Evolutionary conservation across 768 basidiomycete genomes (phyloP).

Genomic region (Leucocoprinus leucothites): DNA sequence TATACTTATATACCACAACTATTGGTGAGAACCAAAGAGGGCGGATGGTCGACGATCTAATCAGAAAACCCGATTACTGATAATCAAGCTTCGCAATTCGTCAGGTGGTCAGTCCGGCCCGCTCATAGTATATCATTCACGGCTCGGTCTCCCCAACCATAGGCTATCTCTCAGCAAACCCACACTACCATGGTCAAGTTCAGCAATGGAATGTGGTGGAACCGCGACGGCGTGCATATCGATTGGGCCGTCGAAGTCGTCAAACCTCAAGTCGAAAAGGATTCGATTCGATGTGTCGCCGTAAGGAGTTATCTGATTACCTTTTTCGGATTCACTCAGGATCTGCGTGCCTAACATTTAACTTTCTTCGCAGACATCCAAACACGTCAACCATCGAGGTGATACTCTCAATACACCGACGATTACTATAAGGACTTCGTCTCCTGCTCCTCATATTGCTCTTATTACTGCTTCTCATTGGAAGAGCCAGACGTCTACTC

Average conservation of each 20-base stretch:
- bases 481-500: constrained; percentile 19
- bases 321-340: background rate
- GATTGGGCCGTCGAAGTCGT: constrained; percentile 30
- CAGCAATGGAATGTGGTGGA: constrained; percentile 30
- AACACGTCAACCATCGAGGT: constrained; percentile 28
- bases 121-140: background rate
- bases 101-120: background rate
- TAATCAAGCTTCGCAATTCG: background rate
- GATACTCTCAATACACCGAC: constrained; percentile 31
- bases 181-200: constrained; percentile 26
- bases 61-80: too few relatives aligned
- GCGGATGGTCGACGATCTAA: too few relatives aligned
- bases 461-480: constrained; percentile 32
- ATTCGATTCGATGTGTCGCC: constrained; percentile 25
- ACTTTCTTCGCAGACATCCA: constrained; percentile 19
- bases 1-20: too few relatives aligned
- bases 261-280: constrained; percentile 19
- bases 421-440: constrained; percentile 30
- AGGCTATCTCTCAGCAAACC: too few relatives aligned
- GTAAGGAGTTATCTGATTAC: constrained; percentile 15
- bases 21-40: too few relatives aligned
- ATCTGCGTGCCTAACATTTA: too few relatives aligned
- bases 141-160: background rate
- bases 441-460: constrained; percentile 25
- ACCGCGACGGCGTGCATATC: constrained; percentile 21